phyloP scores from a whole-genome alignment of 148 eudicot species.

The Nepenthes gracilis region DNA sequence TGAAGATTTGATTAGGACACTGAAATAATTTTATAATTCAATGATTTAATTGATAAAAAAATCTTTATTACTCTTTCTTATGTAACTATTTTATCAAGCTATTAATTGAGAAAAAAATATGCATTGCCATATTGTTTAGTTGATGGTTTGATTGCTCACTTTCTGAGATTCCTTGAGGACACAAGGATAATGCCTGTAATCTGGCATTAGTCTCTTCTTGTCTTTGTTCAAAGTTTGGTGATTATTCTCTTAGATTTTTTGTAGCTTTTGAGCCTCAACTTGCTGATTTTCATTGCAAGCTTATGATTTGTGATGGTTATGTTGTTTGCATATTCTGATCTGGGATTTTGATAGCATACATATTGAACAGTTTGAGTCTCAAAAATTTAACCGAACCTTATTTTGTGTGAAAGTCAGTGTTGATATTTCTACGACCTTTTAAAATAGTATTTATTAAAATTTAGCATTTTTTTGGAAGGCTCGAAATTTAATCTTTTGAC shows the following conservation, averaged over 20 bases:
- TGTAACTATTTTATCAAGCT: constrained; percentile 67
- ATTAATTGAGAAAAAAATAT: constrained; percentile 84
- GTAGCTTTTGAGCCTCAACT: too few relatives aligned
- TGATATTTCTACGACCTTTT: too few relatives aligned
- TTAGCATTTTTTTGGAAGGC: too few relatives aligned
- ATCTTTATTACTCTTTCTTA: background rate
- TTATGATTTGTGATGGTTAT: background rate
- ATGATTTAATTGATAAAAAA: background rate
- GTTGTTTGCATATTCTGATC: background rate
- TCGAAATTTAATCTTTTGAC: too few relatives aligned
- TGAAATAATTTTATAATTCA: too few relatives aligned
- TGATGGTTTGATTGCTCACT: constrained; percentile 87
- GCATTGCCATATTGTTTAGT: constrained; percentile 83
- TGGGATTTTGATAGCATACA: background rate
- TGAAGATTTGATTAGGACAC: too few relatives aligned
- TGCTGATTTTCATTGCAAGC: background rate
- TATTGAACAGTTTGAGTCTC: background rate
- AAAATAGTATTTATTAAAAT: too few relatives aligned
- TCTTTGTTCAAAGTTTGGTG: constrained; percentile 76
- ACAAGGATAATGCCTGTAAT: constrained; percentile 88
- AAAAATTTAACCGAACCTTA: too few relatives aligned
- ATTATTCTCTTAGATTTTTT: background rate
- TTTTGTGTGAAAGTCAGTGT: too few relatives aligned
- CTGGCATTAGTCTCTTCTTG: constrained; percentile 96
- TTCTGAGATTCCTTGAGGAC: constrained; percentile 66